Percentiles rank a stretch among this genome's conserved stretches.
Evolutionary conservation across 495 filamentous ascomycete species (phyloP).

Genomic region (Neurospora cerealis): DNA sequence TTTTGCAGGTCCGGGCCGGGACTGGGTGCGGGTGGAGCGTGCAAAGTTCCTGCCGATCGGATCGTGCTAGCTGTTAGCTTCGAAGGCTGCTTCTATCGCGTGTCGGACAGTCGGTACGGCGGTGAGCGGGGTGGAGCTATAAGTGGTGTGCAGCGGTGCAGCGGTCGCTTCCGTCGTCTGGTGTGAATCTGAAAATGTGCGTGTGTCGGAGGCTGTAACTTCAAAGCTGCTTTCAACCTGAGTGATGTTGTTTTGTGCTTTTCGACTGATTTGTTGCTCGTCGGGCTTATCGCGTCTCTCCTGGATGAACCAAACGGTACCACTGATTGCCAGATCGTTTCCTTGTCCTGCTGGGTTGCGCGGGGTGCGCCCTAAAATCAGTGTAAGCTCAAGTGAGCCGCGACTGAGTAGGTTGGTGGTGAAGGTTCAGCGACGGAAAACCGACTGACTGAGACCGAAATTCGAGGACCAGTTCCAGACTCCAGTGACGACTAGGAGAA

Average conservation of each 20-base stretch:
- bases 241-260: not conserved
- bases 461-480: constrained; percentile 3
- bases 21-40: not conserved
- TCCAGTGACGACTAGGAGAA: not conserved
- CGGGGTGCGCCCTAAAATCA: not conserved
- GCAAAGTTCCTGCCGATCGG: not conserved
- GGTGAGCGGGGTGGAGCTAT: not conserved
- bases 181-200: not conserved
- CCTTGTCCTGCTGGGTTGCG: not conserved
- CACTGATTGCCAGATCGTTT: not conserved
- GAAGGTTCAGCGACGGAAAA: not conserved
- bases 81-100: not conserved
- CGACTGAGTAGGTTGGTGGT: not conserved
- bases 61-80: not conserved
- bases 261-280: not conserved
- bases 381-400: not conserved
- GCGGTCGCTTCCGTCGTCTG: not conserved
- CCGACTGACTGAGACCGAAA: not conserved
- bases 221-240: not conserved
- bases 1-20: not conserved
- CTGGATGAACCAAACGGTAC: not conserved
- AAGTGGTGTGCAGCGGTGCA: not conserved
- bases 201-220: not conserved
- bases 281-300: not conserved
- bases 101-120: not conserved